Conservation (phyloP, 140 eudicot species). For the Anethum foeniculum region DNA sequence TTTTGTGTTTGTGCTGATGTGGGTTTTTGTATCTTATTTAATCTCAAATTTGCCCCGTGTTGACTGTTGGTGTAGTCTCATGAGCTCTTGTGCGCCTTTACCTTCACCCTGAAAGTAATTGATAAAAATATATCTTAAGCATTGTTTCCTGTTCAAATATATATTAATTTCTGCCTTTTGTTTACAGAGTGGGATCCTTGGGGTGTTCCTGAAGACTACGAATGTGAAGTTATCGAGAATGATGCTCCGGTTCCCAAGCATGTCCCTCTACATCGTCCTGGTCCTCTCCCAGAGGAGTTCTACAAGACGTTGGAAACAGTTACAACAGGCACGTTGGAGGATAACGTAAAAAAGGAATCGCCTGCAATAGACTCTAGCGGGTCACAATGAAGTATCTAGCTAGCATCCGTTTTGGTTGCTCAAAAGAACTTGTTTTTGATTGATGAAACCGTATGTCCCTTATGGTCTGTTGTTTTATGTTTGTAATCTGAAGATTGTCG, state of each 20-base stretch:
- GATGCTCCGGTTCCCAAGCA: conserved; percentile 96
- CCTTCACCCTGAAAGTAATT: neutral
- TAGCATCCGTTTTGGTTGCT: neutral
- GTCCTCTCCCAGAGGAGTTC: conserved; percentile 88
- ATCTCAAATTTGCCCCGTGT: neutral
- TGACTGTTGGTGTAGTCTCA: neutral
- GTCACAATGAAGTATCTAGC: neutral
- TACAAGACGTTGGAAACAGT: conserved; percentile 73
- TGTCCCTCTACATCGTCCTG: conserved; percentile 92
- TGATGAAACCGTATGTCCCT: neutral
- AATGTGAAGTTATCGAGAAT: conserved; percentile 81
- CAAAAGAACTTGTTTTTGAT: neutral
- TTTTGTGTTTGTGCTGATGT: neutral
- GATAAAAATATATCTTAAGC: neutral
- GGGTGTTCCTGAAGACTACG: conserved; percentile 95
- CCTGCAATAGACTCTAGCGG: conserved; percentile 30
- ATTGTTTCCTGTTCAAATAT: neutral
- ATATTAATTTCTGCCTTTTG: conserved; percentile 3
- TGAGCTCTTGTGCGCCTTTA: neutral
- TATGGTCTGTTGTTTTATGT: conserved; percentile 7
- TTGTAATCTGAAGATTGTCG: neutral
- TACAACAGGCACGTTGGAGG: conserved; percentile 35
- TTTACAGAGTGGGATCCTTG: conserved; percentile 87
- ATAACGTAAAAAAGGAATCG: conserved; percentile 32
- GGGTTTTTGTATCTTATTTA: neutral